These are phyloP conservation scores for Cyberlindnera saturnus DNA, from an alignment of 805 yeast species.

Conservation along the genomic window DNA sequence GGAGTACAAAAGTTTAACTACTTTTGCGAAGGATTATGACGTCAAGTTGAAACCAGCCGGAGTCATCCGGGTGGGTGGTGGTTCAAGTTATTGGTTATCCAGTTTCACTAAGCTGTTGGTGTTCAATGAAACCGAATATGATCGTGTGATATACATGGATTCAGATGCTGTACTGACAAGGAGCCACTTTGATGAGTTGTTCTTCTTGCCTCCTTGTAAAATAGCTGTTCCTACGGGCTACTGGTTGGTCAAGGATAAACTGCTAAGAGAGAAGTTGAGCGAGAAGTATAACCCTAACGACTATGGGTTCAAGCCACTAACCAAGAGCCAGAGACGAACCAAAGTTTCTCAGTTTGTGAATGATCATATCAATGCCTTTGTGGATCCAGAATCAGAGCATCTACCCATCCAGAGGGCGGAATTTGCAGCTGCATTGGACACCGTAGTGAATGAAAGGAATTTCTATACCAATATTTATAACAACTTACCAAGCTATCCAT, in stretches of 20 bases:
- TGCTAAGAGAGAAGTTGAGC: constrained; percentile 14
- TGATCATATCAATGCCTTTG: constrained; percentile 2
- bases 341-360: constrained; percentile 8
- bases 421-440: no score
- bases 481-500: constrained; percentile 30
- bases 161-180: constrained; percentile 43
- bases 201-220: constrained; percentile 41
- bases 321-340: constrained; percentile 15
- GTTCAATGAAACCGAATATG: constrained; percentile 43
- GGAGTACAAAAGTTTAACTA: constrained; percentile 7
- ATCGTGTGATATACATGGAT: constrained; percentile 51
- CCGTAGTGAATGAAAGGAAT: constrained; percentile 7
- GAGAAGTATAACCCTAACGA: constrained; percentile 14
- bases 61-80: constrained; percentile 13
- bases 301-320: constrained; percentile 21
- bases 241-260: constrained; percentile 28
- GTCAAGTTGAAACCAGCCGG: constrained; percentile 15
- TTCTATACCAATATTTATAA: constrained; percentile 28
- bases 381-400: not conserved
- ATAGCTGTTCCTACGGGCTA: constrained; percentile 43
- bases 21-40: constrained; percentile 7
- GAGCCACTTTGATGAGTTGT: constrained; percentile 43
- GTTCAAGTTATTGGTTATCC: constrained; percentile 34
- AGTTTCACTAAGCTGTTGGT: constrained; percentile 52
- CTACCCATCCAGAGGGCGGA: no score